phyloP scores from a whole-genome alignment of 164 flowering plant species.

The Liriodendron chinense region DNA sequence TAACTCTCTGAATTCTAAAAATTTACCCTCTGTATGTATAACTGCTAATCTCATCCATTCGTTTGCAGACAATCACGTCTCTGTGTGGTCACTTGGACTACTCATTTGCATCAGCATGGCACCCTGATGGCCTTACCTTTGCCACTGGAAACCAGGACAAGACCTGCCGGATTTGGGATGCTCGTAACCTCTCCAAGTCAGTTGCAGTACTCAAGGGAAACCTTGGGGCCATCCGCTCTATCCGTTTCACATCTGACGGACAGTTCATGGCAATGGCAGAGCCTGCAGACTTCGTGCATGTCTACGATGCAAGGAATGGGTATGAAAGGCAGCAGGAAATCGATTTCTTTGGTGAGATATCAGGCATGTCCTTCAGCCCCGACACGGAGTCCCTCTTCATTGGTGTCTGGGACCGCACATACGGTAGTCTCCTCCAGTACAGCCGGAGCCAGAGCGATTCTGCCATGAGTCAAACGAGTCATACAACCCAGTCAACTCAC shows the following conservation, averaged over 20 bases:
- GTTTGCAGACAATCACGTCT: conserved; percentile 45
- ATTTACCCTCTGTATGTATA: too few relatives aligned
- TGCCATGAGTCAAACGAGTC: too few relatives aligned
- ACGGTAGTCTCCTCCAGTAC: conserved; percentile 87
- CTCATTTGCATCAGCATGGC: conserved; percentile 99
- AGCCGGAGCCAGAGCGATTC: conserved; percentile 42
- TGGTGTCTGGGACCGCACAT: conserved; percentile 94
- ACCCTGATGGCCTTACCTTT: conserved; percentile 74
- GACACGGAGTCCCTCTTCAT: conserved; percentile 86
- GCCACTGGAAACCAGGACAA: conserved; percentile 99
- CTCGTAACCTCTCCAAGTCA: conserved; percentile 63
- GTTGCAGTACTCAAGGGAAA: conserved; percentile 78
- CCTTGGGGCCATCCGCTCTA: conserved; percentile 85
- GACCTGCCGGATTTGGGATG: conserved; percentile 92
- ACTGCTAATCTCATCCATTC: neutral
- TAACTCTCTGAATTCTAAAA: neutral
- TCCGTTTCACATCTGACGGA: conserved; percentile 85
- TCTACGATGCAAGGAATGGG: conserved; percentile 63
- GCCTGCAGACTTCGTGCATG: conserved; percentile 94
- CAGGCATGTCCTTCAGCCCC: conserved; percentile 89
- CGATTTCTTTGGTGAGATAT: conserved; percentile 95
- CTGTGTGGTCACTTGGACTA: conserved; percentile 75
- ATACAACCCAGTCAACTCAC: too few relatives aligned
- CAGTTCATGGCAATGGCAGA: conserved; percentile 88
- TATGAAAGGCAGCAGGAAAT: conserved; percentile 79